Evolutionary conservation across 306 rosid genomes (phyloP).

Genomic region (Fragaria ananassa): DNA sequence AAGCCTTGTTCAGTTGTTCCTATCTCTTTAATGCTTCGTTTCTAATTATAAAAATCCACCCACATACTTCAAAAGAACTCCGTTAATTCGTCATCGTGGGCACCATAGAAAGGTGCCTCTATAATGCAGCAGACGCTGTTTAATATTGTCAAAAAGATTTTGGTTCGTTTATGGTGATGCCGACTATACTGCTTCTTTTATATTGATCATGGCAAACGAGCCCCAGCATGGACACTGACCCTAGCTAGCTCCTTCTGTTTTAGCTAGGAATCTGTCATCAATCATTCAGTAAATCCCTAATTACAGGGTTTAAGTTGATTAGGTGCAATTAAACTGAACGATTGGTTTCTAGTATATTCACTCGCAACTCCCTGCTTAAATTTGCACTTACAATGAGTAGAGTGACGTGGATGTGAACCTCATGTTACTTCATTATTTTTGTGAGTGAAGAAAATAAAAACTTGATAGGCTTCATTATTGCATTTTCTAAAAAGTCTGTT

Average conservation of each 20-base stretch:
- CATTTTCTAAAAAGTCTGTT: neutral
- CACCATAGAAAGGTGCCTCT: constrained; percentile 3
- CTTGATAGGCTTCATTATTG: no score
- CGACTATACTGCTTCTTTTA: constrained; percentile 27
- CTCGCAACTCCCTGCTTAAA: neutral
- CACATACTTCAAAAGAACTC: neutral
- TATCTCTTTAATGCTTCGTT: constrained; percentile 1
- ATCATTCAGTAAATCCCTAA: neutral
- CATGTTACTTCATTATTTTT: no score
- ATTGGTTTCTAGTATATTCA: neutral
- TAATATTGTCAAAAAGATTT: constrained; percentile 35
- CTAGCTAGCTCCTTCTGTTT: constrained; percentile 4
- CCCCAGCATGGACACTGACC: constrained; percentile 26
- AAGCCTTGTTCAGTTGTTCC: neutral
- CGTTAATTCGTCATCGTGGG: neutral
- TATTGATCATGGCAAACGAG: constrained; percentile 26
- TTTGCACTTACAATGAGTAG: neutral
- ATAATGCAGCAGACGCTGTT: constrained; percentile 8
- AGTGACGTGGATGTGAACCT: no score
- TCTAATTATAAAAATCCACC: neutral
- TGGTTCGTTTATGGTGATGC: constrained; percentile 28
- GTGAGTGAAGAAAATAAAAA: neutral
- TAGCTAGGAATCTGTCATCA: neutral
- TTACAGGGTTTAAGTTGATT: neutral
- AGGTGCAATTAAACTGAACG: neutral